Percentiles rank a stretch among this genome's conserved stretches.
Conservation (phyloP, 78 protist species). For the Bodo saltans region DNA sequence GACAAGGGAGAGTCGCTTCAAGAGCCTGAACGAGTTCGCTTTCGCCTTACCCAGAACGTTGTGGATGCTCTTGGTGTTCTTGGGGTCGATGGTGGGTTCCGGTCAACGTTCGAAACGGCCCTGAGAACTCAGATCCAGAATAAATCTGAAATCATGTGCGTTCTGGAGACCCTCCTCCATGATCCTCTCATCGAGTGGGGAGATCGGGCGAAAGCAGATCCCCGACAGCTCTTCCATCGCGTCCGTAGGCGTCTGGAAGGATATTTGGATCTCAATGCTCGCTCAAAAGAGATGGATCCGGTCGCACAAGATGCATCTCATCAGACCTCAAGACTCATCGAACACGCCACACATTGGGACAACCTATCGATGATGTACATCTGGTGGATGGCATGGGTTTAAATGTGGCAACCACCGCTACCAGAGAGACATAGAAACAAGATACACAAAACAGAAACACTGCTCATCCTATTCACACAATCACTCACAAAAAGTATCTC, state of each 20-base stretch:
- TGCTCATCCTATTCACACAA: too few relatives aligned
- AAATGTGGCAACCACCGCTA: not conserved
- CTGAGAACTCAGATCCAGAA: conserved; percentile 50
- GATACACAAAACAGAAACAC: too few relatives aligned
- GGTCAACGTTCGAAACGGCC: conserved; percentile 63
- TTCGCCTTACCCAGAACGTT: conserved; percentile 88
- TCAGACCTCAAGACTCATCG: conserved; percentile 32
- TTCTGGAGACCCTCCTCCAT: conserved; percentile 79
- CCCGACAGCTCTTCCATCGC: not conserved
- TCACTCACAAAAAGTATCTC: too few relatives aligned
- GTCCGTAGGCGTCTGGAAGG: conserved; percentile 21
- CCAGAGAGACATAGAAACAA: too few relatives aligned
- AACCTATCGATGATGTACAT: conserved; percentile 53
- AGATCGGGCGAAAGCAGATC: not conserved
- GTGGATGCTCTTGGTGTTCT: conserved; percentile 78
- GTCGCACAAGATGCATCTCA: conserved; percentile 44
- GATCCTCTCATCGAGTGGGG: conserved; percentile 86
- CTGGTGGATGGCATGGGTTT: conserved; percentile 69
- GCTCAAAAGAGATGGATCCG: not conserved
- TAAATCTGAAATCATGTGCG: conserved; percentile 70
- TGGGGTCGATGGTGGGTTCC: conserved; percentile 72
- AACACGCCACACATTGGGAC: conserved; percentile 37
- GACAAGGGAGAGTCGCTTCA: conserved; percentile 71
- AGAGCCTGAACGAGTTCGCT: conserved; percentile 84
- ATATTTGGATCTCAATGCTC: not conserved